Percentiles rank a stretch among this genome's conserved stretches.
These are phyloP conservation scores for Kwoniella dejecticola DNA, from an alignment of 768 basidiomycete species.

Conservation along the genomic window DNA sequence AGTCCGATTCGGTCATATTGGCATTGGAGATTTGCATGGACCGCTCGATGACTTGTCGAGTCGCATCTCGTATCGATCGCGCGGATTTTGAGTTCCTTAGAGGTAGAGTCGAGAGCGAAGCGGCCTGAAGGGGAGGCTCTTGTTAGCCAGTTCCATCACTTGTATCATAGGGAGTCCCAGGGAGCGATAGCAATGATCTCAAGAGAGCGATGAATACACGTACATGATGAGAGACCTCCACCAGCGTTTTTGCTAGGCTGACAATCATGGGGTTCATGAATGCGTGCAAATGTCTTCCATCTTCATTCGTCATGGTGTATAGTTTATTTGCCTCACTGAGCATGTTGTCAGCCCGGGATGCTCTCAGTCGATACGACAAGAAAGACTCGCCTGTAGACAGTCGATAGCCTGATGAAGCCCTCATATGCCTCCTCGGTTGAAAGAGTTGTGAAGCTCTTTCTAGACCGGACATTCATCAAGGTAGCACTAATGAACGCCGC, in stretches of 20 bases:
- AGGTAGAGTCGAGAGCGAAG: constrained; percentile 31
- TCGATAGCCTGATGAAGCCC: constrained; percentile 21
- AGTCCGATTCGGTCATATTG: constrained; percentile 22
- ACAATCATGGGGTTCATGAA: constrained; percentile 41
- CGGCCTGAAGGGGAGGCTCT: constrained; percentile 27
- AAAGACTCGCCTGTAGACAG: constrained; percentile 30
- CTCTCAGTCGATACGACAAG: not conserved
- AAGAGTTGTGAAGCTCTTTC: not conserved
- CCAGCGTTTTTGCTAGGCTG: constrained; percentile 18
- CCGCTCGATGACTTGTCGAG: constrained; percentile 42
- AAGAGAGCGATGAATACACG: not conserved
- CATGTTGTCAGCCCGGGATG: constrained; percentile 5
- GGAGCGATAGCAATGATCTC: no score
- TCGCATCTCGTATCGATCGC: constrained; percentile 42
- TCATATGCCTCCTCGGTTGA: constrained; percentile 13
- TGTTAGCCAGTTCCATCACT: no score
- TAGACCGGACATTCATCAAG: constrained; percentile 15
- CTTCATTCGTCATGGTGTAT: constrained; percentile 29
- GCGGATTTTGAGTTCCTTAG: constrained; percentile 32
- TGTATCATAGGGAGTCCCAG: no score
- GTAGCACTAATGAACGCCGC: constrained; percentile 23
- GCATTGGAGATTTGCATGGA: constrained; percentile 39
- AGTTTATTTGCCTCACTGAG: constrained; percentile 43
- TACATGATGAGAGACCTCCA: constrained; percentile 21
- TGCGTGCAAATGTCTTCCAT: constrained; percentile 32